Base-by-base conservation (phyloP, 768 basidiomycete species). In the Gloeopeniophorella convolvens region DNA sequence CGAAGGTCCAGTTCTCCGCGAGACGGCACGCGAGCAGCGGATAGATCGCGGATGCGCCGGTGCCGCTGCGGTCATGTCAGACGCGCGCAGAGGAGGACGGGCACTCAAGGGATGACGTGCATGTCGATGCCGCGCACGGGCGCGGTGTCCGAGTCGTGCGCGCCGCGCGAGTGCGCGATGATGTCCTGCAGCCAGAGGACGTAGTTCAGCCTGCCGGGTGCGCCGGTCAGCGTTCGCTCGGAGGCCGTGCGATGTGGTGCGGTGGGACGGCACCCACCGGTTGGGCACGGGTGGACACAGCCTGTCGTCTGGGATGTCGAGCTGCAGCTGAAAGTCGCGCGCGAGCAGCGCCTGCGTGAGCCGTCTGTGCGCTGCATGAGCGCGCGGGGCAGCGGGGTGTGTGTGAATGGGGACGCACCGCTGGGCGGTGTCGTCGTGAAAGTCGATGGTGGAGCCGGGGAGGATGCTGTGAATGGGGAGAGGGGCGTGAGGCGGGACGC, bases 41-140 rank as follows among this genome's bases (percentile, higher is more conserved):
- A 57, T 96, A 98, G 48, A 98, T 90, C 0, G 81, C 86, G 0
- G 89, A 89, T 6, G 92, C 83, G 0, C 95, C 95, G 7, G 93
- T 95, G 18, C 95, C 95, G 32, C 91, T 90, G 28, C 8, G 30
- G n/a, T 39, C 30, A 28, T 9, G 15, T 16, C 30, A 16, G 28
- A 28, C 1, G 7, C 30, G 21, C 18, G 5, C 34, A 13, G 20
- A n/a, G 44, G 6, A 12, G 15, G 4, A 45, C 6, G 15, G 33
- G 18, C 34, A 30, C 34, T 20, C 20, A 13, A 4, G 6, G 3
- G 5, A 42, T 20, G n/a, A 42, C 82, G 44, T 62, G 92, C 92
- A 94, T 77, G 59, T 94, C 90, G 11, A 89, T 63, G 0, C 82
- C 86, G 7, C 64, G 66, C 12, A 83, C 62, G n/a, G 35, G 5